phyloP scores from a whole-genome alignment of 257 asterid genomes.

The Przewalskia tangutica region DNA sequence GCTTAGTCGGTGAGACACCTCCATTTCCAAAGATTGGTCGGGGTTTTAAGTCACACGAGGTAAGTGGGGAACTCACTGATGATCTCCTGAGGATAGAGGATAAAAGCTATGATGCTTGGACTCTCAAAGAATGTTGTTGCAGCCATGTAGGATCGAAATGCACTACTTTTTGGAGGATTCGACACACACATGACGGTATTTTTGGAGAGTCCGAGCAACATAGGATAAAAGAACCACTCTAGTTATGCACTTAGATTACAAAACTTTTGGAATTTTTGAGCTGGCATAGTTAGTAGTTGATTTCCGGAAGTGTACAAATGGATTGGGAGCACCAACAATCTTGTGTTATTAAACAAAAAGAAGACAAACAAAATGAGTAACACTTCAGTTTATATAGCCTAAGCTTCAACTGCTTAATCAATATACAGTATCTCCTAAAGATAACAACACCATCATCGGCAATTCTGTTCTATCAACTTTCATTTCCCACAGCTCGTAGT shows the following conservation, averaged over 20 bases:
- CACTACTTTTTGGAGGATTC: background rate
- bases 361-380: background rate
- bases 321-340: background rate
- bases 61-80: background rate
- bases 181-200: background rate
- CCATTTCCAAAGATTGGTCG: background rate
- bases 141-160: background rate
- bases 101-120: background rate
- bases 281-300: background rate
- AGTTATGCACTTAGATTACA: background rate
- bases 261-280: background rate
- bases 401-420: background rate
- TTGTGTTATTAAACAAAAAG: background rate
- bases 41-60: background rate
- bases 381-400: background rate
- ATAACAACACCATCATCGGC: background rate
- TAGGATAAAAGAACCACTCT: background rate
- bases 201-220: background rate
- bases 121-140: background rate
- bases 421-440: background rate
- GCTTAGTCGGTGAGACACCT: background rate
- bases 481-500: conserved; percentile 50
- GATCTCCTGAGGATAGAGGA: background rate
- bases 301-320: background rate
- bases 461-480: conserved; percentile 20